Percentiles rank a stretch among this genome's conserved stretches.
Conservation (phyloP, 2,329 filamentous ascomycete species). For the Scytalidium lignicola region DNA sequence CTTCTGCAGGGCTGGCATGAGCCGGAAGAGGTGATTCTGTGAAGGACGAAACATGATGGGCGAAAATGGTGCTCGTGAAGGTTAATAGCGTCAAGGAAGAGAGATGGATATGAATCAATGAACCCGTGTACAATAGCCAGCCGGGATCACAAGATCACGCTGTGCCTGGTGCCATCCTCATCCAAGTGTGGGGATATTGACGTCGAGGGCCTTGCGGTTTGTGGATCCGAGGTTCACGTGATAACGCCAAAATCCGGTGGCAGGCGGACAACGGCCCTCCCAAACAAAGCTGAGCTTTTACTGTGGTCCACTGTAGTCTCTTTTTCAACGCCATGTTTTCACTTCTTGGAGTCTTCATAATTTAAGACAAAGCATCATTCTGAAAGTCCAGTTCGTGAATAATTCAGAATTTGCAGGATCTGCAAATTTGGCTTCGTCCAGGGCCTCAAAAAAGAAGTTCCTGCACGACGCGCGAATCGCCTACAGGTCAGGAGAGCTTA, state of each 20-base stretch:
- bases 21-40: conserved; percentile 38
- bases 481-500: background rate
- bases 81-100: background rate
- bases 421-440: background rate
- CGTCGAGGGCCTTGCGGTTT: background rate
- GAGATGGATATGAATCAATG: background rate
- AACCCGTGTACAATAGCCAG: background rate
- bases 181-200: background rate
- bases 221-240: background rate
- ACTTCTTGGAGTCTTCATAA: background rate
- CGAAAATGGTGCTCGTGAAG: background rate
- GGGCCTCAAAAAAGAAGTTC: background rate
- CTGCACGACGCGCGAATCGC: background rate
- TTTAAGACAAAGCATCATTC: background rate
- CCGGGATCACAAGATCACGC: background rate
- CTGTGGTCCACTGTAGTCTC: background rate
- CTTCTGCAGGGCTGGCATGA: conserved; percentile 36
- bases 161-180: background rate
- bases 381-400: background rate
- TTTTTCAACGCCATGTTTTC: background rate
- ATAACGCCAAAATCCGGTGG: background rate
- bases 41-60: conserved; percentile 45
- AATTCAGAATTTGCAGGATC: background rate
- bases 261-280: background rate
- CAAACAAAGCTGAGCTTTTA: background rate